Base-by-base conservation (phyloP, 768 basidiomycete genomes). In the Tylopilus felleus region DNA sequence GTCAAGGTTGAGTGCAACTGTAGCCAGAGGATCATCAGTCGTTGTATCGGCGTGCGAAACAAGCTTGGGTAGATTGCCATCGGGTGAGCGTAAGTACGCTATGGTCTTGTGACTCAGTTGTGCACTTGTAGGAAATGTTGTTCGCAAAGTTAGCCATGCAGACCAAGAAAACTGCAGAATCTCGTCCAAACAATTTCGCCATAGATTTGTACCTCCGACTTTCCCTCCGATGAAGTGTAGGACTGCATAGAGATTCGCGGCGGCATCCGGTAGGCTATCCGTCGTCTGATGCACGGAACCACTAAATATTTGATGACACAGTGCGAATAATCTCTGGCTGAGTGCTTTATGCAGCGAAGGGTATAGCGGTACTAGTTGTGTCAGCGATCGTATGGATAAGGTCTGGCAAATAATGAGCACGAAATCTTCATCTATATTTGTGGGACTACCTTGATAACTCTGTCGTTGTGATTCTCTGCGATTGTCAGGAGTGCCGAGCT, bases 201-300 rank as follows among this genome's bases (percentile, higher is more conserved):
- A 93, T 6, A 86, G 61, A 48, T 74, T 80, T 12, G 82, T 75
- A 16, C 84, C 83, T 23, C 85, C 88, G 9, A 89, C 83, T 69
- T 91, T 93, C 8, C 92, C 91, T 21, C 89, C 89, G 0, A 87
- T 84, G 27, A 81, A 71, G 67, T 86, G 86, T 6, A 93, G 75
- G 22, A 76, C 71, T 4, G 84, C 72, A 53, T 85, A 88, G 21
- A 93, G 75, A 19, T 71, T 65, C 7, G 83, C 82, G 2, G 85
- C 77, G 14, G 82, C 74, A 39, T 71, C 59, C 6, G 86, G 60
- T 22, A 64, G 52, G 17, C 49, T 28, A 46, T 76, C 73, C 4
- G 73, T 75, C 2, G 79, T 71, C 16, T 70, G 73, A 4, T 77
- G 75, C 13, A 76, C 61, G 19, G 77, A 76, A 19, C 87, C 86